Conservation (phyloP, 2,329 filamentous ascomycete species). For the Plectosphaerella cucumerina region DNA sequence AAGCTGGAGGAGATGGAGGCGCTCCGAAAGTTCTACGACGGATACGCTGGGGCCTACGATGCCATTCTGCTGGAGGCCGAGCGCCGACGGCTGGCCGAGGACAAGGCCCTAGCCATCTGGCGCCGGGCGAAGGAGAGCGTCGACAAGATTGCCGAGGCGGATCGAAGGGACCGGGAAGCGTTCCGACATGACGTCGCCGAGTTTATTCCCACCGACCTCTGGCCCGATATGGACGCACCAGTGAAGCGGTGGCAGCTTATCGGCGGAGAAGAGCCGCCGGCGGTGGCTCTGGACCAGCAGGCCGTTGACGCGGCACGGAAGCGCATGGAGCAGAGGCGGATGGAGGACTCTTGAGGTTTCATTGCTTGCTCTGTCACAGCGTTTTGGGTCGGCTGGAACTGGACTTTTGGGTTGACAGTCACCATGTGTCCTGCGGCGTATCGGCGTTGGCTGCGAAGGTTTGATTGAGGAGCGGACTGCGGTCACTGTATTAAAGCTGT, state of each 20-base stretch:
- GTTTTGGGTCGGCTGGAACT: no score
- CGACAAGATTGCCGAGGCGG: slow-evolving; percentile 68
- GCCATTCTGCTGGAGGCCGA: slow-evolving; percentile 80
- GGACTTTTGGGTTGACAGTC: no score
- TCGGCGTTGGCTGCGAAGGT: no score
- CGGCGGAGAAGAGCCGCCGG: slow-evolving; percentile 2
- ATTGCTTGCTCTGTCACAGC: no score
- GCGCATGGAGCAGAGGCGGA: not conserved
- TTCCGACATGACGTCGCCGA: slow-evolving; percentile 83
- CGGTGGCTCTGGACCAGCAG: slow-evolving; percentile 8
- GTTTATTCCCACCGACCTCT: slow-evolving; percentile 82
- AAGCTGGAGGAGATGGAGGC: slow-evolving; percentile 74
- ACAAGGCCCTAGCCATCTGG: slow-evolving; percentile 69
- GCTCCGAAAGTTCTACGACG: slow-evolving; percentile 79
- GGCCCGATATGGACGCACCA: slow-evolving; percentile 68
- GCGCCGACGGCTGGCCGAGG: slow-evolving; percentile 67
- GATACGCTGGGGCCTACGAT: slow-evolving; percentile 81
- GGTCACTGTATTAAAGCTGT: no score
- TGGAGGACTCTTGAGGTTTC: no score
- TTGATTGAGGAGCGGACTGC: no score
- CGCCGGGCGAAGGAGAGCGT: slow-evolving; percentile 74
- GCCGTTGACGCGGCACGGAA: not conserved
- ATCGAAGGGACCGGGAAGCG: slow-evolving; percentile 67
- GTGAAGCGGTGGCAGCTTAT: slow-evolving; percentile 49
- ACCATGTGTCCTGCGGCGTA: no score